Base-by-base conservation (phyloP, 768 basidiomycete species). In the Leccinum broughii region DNA sequence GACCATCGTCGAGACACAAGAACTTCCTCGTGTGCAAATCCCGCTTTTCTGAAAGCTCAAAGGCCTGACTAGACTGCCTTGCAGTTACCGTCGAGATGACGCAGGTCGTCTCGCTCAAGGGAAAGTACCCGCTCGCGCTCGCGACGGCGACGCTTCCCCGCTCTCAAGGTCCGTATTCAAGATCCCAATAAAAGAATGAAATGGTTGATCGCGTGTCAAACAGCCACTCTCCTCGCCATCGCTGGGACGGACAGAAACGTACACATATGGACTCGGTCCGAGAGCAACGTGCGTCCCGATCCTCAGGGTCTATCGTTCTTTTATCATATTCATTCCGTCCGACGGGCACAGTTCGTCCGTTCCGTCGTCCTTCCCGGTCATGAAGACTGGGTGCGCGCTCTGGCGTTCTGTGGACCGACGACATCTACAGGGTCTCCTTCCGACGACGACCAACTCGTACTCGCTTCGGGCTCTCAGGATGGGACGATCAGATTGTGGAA, bases 391-490 rank as follows among this genome's bases (percentile, higher is more conserved):
- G 82, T 98, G 56, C 86, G 90, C 56, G 81, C 86, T 61, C 83
- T 98, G 39, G 82, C 87, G 2, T 94, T 98, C 72, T 78, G 78
- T 50, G 48, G 66, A 1, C 74, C 79, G 11, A 51, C 57, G 17
- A 62, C 67, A 5, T 61, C 71, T 4, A 68, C 72, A 2, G 64
- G 26, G 6, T 6, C 24, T 3, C 32, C 49, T 51, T 28, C 51
- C 17, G 35, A 56, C 35, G 35, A 56, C 35, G 77, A 80, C n/a
- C 76, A 80, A 32, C 78, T 98, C 8, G 71, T 90, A 0, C 80
- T 99, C 39, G 95, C 97, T 1, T 95, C 95, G 24, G 97, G 94
- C 1, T 95, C 95, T 9, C 97, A 98, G 75, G 97, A 99, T 71
- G 86, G 87, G 8, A 95, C 92, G 30, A 92, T 98, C 56, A 87